Evolutionary conservation across 169 alveolate species (phyloP), one percentile per base, ranked within the genome.

Genomic region (Eimeria praecox): DNA sequence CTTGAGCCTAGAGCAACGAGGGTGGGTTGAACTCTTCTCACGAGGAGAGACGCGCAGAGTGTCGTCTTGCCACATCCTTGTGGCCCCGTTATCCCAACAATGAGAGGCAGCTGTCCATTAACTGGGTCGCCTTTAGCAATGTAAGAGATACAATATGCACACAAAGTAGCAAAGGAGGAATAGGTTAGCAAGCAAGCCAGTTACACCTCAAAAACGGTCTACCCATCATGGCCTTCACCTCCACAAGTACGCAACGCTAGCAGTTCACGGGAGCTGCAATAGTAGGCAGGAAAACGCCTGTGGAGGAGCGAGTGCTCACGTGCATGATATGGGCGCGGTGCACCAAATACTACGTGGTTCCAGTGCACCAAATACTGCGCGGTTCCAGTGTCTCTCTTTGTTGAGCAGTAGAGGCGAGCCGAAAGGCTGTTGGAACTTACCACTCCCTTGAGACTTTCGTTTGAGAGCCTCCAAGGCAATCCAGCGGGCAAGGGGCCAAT

Each of bases 51-150:
- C 10, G 82, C 92, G 56, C 75, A 54, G 75, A 86, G 92, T 22
- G 92, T 56, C 80, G 92, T 86, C 80, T 86, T 86, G 80, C 92
- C 92, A 59, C 92, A 86, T 54, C 92, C 92, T 59, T 86, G 92
- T 2, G 92, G 92, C 80, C 92, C 92, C 62, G 92, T 56, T 16
- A 86, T 86, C 78, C 92, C 92, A 42, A 86, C 80, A 27, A 86
- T 54, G 62, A 86, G 82, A 44, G 92, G 92, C 33, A 35, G 27
- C 0, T 22, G 86, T 18, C 38, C 59, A 75, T 42, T 22, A 24
- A 24, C 86, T 75, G 62, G 59, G 78, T 30, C 78, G 33, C 12
- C 78, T 30, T 30, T 42, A 5, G 2, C 20, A 69, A 30, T 27
- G 16, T 27, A 33, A 64, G 40, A 14, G 18, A 27, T 35, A 27